Base-by-base conservation (phyloP, 306 rosid species). In the Vigna trinervia region DNA sequence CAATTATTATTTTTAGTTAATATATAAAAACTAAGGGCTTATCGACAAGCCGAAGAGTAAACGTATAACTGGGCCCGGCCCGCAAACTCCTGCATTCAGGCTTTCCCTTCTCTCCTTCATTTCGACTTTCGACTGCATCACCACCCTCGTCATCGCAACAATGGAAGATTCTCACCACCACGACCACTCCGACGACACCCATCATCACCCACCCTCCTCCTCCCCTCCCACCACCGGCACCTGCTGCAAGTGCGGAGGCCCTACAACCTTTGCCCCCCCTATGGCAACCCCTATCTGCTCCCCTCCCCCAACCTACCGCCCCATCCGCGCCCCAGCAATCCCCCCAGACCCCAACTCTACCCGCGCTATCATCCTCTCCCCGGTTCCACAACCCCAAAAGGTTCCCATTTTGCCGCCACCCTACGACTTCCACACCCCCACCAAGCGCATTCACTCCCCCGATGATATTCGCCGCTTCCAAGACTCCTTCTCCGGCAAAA, bases 271-370 rank as follows among this genome's bases (percentile, higher is more conserved):
- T 79, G 64, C 89, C 4, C 83, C 92, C 0, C 92, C 98, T 0
- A 85, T 86, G 0, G 86, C 90, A 2, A 17, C 86, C 0, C 89
- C 92, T 0, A 4, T 86, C 6, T 86, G 82, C 84, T 83, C 97
- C 0, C 97, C 97, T 1, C 97, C 97, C 1, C 97, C 97, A 0
- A 36, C 74, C 56, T 90, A 95, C 87, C 92, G 97, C 1, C 97
- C 99, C 65, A 95, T 92, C 70, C 85, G 96, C 52, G 91, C 99
- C 23, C 97, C 99, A 2, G 97, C 98, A 2, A 51, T 92, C 74
- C 98, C 97, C 0, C 96, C 97, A 1, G 88, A 87, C 73, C 80
- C 78, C 4, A 43, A 81, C 74, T 59, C 93, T 3, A 86, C 87
- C 13, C 92, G 92, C 28, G 87, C 96, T 78, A 92, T 95, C 76